Percentiles rank a stretch among this genome's conserved stretches.
Evolutionary conservation across 2,329 filamentous ascomycete genomes (phyloP).

Genomic region (Ophiostoma sp.): DNA sequence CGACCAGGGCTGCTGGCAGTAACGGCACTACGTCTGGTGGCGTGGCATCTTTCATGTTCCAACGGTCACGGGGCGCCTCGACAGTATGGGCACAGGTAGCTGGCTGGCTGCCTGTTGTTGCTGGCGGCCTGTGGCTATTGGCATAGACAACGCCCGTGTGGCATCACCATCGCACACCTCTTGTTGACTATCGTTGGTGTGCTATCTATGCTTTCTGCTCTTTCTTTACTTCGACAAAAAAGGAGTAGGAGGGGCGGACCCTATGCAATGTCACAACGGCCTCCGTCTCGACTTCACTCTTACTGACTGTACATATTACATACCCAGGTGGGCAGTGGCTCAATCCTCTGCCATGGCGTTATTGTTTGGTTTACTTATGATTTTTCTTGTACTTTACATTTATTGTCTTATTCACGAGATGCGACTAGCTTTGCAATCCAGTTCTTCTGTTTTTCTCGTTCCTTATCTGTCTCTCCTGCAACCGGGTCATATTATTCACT

Average conservation of each 20-base stretch:
- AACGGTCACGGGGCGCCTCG: constrained; percentile 27
- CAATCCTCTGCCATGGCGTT: not conserved
- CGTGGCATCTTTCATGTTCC: constrained; percentile 34
- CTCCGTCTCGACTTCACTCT: not conserved
- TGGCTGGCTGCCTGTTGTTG: constrained; percentile 46
- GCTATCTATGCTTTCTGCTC: not conserved
- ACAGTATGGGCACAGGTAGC: constrained; percentile 35
- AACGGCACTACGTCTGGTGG: constrained; percentile 38
- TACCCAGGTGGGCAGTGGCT: not conserved
- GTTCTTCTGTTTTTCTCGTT: not conserved
- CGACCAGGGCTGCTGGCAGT: constrained; percentile 42
- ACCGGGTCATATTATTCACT: no score
- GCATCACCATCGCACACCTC: not conserved
- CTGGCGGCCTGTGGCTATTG: constrained; percentile 43
- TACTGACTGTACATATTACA: constrained; percentile 6
- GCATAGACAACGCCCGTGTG: constrained; percentile 35
- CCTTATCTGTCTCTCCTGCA: not conserved
- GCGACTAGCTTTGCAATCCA: not conserved
- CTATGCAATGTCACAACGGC: no score
- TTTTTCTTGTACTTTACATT: not conserved
- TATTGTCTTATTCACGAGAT: not conserved
- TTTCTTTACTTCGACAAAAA: not conserved
- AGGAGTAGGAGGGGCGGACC: not conserved
- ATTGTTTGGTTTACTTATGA: not conserved
- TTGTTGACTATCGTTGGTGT: not conserved